Evolutionary conservation across 805 yeast genomes (phyloP).

Genomic region (Saturnispora kantuleensis): DNA sequence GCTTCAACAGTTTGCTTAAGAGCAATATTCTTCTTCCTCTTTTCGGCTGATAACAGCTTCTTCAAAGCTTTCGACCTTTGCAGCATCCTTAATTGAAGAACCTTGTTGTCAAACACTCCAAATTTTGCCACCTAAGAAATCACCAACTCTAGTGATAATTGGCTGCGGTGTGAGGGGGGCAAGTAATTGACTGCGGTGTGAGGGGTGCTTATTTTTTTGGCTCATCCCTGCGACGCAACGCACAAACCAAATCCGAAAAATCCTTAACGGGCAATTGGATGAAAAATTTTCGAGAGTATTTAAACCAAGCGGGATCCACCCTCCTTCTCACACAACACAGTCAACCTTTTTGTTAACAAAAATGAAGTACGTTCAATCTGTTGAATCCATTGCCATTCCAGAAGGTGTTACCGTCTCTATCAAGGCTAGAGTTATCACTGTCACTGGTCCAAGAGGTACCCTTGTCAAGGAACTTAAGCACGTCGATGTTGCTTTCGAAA

Average conservation of each 20-base stretch:
- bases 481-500: slow-evolving; percentile 87
- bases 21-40: slow-evolving; percentile 24
- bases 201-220: slow-evolving; percentile 1
- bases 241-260: slow-evolving; percentile 1
- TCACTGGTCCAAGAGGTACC: slow-evolving; percentile 96
- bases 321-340: background rate
- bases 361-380: slow-evolving; percentile 58
- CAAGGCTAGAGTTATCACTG: slow-evolving; percentile 84
- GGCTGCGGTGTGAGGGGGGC: slow-evolving; percentile 1
- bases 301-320: background rate
- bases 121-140: background rate
- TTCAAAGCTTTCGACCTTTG: slow-evolving; percentile 12
- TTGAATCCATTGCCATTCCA: slow-evolving; percentile 58
- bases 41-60: slow-evolving; percentile 14
- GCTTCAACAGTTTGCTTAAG: slow-evolving; percentile 13
- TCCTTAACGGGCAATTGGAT: background rate
- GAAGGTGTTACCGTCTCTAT: slow-evolving; percentile 87
- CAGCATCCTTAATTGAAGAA: background rate
- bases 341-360: background rate
- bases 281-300: background rate
- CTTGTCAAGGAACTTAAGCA: slow-evolving; percentile 86
- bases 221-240: slow-evolving; percentile 11
- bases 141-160: background rate
- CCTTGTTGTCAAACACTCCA: background rate
- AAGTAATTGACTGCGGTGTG: slow-evolving; percentile 5